phyloP scores from a whole-genome alignment of 116 monocot genomes.

The Trichopus zeylanicus region DNA sequence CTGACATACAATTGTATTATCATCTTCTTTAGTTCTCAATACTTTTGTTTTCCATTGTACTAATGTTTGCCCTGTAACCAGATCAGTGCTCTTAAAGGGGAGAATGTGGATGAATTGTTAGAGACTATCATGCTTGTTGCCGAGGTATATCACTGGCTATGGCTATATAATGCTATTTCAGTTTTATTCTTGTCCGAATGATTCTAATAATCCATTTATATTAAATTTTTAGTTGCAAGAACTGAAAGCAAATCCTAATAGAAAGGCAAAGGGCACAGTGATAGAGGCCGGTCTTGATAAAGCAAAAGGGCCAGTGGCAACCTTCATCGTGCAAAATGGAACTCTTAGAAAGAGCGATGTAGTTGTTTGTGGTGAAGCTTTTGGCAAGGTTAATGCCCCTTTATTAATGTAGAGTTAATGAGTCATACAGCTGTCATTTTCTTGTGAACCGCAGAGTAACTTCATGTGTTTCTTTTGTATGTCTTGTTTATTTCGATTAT shows the following conservation, averaged over 20 bases:
- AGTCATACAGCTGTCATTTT: too few species aligned
- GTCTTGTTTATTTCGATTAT: neutral
- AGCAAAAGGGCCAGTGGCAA: constrained; percentile 72
- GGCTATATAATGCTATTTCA: neutral
- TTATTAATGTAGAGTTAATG: too few species aligned
- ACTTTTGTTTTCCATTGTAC: neutral
- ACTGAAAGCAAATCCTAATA: constrained; percentile 89
- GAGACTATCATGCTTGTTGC: constrained; percentile 96
- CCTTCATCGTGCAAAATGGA: constrained; percentile 94
- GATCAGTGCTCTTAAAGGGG: constrained; percentile 96
- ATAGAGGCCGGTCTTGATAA: constrained; percentile 95
- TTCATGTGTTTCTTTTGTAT: too few species aligned
- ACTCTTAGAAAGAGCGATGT: constrained; percentile 82
- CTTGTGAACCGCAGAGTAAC: neutral
- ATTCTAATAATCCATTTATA: neutral
- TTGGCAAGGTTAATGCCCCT: constrained; percentile 98
- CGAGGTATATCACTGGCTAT: constrained; percentile 77
- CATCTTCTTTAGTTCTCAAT: constrained; percentile 7
- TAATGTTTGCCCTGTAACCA: constrained; percentile 21
- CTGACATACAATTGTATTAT: neutral
- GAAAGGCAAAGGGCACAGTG: constrained; percentile 93
- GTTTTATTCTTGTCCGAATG: neutral
- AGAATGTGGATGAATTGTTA: constrained; percentile 84
- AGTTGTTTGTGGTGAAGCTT: constrained; percentile 81
- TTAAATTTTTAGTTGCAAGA: constrained; percentile 77